Percentiles rank a stretch among this genome's conserved stretches.
Evolutionary conservation across 2,329 filamentous ascomycete species (phyloP).

Genomic region (Iodosphaeria phyllophila): DNA sequence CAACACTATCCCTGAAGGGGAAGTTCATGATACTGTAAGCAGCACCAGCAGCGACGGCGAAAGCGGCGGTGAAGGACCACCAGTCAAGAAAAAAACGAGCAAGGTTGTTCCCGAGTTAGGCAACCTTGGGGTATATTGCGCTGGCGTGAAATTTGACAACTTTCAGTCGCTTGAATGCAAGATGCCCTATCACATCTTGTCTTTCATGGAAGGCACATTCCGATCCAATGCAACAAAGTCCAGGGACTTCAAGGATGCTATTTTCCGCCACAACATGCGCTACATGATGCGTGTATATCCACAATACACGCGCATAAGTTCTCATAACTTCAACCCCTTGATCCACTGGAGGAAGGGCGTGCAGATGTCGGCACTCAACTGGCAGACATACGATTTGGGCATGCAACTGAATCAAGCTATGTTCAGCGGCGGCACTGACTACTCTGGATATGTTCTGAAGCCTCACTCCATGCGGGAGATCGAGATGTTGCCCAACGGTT

Average conservation of each 20-base stretch:
- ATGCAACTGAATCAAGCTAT: constrained; percentile 97
- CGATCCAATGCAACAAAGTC: constrained; percentile 62
- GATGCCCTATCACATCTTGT: constrained; percentile 86
- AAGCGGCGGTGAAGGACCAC: constrained; percentile 37
- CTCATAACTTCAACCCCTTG: constrained; percentile 87
- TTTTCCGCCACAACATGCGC: constrained; percentile 80
- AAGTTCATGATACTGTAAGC: constrained; percentile 34
- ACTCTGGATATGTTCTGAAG: constrained; percentile 85
- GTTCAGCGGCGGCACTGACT: constrained; percentile 79
- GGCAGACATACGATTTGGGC: constrained; percentile 91
- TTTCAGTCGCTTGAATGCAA: constrained; percentile 66
- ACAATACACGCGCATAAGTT: constrained; percentile 60
- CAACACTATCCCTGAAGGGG: constrained; percentile 37
- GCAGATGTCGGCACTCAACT: constrained; percentile 95
- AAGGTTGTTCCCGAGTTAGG: constrained; percentile 76
- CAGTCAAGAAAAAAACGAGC: constrained; percentile 45
- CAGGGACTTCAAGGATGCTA: constrained; percentile 53
- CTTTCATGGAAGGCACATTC: constrained; percentile 81
- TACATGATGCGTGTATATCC: constrained; percentile 93
- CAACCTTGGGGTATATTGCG: constrained; percentile 62
- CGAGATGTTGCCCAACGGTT: constrained; percentile 34
- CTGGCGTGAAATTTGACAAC: constrained; percentile 62
- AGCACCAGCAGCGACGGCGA: constrained; percentile 69
- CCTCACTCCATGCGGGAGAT: constrained; percentile 67
- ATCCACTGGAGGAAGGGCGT: constrained; percentile 89